Evolutionary conservation across 164 flowering plant genomes (phyloP).

Genomic region (Chloranthus sessilifolius): DNA sequence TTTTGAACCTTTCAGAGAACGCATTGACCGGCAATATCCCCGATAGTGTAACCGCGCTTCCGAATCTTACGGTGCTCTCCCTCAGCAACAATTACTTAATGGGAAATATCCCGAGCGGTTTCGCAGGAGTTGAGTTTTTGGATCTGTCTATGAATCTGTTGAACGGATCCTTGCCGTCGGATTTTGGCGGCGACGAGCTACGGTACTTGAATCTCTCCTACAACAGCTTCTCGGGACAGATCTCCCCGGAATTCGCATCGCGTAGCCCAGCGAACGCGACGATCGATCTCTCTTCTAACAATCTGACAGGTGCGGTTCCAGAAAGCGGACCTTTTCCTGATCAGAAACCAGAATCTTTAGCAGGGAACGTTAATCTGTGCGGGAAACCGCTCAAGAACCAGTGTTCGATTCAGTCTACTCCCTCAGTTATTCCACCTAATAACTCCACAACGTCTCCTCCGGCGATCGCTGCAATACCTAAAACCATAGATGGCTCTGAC

Average conservation of each 20-base stretch:
- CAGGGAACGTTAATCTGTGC: slow-evolving; percentile 63
- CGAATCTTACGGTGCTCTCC: slow-evolving; percentile 49
- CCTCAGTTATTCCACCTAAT: slow-evolving; percentile 42
- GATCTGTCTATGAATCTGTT: slow-evolving; percentile 71
- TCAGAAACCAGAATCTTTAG: slow-evolving; percentile 48
- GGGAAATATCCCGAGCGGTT: slow-evolving; percentile 48
- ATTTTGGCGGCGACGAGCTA: slow-evolving; percentile 43
- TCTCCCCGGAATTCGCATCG: slow-evolving; percentile 9
- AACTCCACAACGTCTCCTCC: slow-evolving; percentile 27
- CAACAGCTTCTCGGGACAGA: slow-evolving; percentile 18
- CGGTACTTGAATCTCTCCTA: slow-evolving; percentile 34
- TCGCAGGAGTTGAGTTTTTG: slow-evolving; percentile 27
- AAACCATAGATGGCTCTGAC: slow-evolving; percentile 1
- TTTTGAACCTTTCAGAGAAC: slow-evolving; percentile 75
- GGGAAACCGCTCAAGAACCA: slow-evolving; percentile 66
- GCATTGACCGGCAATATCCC: slow-evolving; percentile 72
- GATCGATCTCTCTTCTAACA: slow-evolving; percentile 15
- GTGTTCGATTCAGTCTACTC: slow-evolving; percentile 54
- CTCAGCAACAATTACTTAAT: slow-evolving; percentile 52
- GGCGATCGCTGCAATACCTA: slow-evolving; percentile 15
- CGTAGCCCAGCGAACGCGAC: slow-evolving; percentile 14
- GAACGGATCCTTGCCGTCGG: slow-evolving; percentile 54
- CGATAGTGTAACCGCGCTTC: slow-evolving; percentile 25
- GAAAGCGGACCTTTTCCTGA: slow-evolving; percentile 26
- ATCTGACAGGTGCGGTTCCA: slow-evolving; percentile 55